Conservation (phyloP, 768 basidiomycete species). For the Multifurca ochricompacta region DNA sequence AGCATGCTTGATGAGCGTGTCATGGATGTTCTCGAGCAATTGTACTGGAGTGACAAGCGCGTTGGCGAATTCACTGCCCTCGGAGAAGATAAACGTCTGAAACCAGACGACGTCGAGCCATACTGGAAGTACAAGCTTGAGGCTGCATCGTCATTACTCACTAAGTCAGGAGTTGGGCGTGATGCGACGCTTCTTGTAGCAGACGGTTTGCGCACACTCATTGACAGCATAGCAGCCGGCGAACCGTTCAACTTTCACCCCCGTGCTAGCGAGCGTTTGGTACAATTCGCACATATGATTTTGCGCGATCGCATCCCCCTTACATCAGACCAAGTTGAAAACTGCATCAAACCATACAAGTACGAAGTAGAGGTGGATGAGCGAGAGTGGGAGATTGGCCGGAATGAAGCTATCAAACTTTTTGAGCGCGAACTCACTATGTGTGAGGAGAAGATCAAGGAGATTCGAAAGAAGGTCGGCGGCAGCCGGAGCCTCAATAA, state of each 20-base stretch:
- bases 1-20: slow-evolving; percentile 91
- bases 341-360: slow-evolving; percentile 99
- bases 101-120: slow-evolving; percentile 70
- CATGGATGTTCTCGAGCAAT: slow-evolving; percentile 93
- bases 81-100: slow-evolving; percentile 60
- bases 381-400: slow-evolving; percentile 85
- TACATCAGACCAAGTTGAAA: slow-evolving; percentile 98
- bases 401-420: slow-evolving; percentile 64
- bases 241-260: slow-evolving; percentile 95
- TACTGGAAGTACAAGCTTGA: slow-evolving; percentile 98
- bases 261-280: slow-evolving; percentile 77
- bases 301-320: slow-evolving; percentile 87
- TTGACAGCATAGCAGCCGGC: slow-evolving; percentile 79
- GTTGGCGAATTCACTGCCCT: slow-evolving; percentile 65
- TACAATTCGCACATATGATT: slow-evolving; percentile 89
- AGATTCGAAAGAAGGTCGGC: slow-evolving; percentile 83
- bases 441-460: slow-evolving; percentile 82
- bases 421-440: slow-evolving; percentile 78
- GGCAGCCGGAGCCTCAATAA: slow-evolving; percentile 71
- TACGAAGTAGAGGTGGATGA: slow-evolving; percentile 95
- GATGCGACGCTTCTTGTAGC: slow-evolving; percentile 93
- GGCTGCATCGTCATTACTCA: slow-evolving; percentile 85
- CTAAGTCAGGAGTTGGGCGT: slow-evolving; percentile 92
- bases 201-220: slow-evolving; percentile 82
- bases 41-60: slow-evolving; percentile 94